These are phyloP conservation scores for Nemania serpens DNA, from an alignment of 2,329 filamentous ascomycete genomes.

Conservation along the genomic window DNA sequence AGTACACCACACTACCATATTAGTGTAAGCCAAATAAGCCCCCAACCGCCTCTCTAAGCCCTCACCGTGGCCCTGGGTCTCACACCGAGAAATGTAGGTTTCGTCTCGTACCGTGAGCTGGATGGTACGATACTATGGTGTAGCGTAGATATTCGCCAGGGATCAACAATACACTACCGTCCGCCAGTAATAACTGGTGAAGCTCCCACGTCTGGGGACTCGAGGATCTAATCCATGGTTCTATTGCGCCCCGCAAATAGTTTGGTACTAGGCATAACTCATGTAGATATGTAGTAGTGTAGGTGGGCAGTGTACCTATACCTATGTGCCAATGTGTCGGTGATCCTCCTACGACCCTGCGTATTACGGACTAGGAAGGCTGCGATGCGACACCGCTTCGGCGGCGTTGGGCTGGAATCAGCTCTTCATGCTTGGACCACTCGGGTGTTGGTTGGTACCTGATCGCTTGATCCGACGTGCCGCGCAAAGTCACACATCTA, in stretches of 20 bases:
- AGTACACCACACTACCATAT: neutral
- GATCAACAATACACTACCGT: constrained; percentile 19
- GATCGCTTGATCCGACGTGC: constrained; percentile 35
- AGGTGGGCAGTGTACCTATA: neutral
- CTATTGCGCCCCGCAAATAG: constrained; percentile 25
- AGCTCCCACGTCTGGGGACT: constrained; percentile 17
- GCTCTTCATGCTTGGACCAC: constrained; percentile 25
- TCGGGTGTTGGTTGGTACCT: constrained; percentile 40
- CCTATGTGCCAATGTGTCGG: constrained; percentile 32
- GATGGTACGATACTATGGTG: neutral
- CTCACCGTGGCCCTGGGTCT: constrained; percentile 27
- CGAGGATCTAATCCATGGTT: constrained; percentile 23
- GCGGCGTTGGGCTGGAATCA: constrained; percentile 40
- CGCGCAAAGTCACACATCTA: constrained; percentile 21
- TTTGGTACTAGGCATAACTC: neutral
- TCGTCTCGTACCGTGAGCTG: constrained; percentile 5
- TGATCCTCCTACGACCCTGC: constrained; percentile 40
- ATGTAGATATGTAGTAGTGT: neutral
- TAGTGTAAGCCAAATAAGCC: constrained; percentile 4
- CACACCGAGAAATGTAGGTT: constrained; percentile 22
- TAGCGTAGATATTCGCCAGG: constrained; percentile 1
- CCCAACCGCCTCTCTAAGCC: constrained; percentile 13
- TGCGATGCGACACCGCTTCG: constrained; percentile 37
- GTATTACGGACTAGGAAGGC: constrained; percentile 37
- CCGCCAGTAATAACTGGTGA: constrained; percentile 21